A percentile compares a stretch with the other conserved stretches of the same genome.
These are phyloP conservation scores for Alternaria tenuissima DNA, from an alignment of 2,329 filamentous ascomycete genomes.

Conservation along the genomic window DNA sequence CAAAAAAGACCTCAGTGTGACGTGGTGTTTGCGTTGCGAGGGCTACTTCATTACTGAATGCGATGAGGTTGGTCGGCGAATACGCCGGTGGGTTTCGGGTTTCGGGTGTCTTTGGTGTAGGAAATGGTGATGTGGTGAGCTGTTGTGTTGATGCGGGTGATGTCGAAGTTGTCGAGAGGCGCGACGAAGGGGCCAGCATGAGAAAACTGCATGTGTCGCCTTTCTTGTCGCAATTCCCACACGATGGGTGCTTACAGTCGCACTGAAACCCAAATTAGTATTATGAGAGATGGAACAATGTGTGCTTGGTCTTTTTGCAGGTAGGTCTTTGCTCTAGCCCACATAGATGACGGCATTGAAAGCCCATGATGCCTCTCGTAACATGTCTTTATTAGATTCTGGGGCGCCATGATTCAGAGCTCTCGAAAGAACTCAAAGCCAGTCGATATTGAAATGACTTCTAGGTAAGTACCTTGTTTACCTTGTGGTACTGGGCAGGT, in stretches of 20 bases:
- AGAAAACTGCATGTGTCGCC: constrained; percentile 46
- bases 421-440: neutral
- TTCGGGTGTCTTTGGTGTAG: constrained; percentile 7
- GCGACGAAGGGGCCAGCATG: constrained; percentile 41
- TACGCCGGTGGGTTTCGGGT: neutral
- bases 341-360: neutral
- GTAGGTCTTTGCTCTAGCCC: neutral
- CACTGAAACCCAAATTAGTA: constrained; percentile 38
- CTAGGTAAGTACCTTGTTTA: neutral
- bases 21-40: constrained; percentile 17
- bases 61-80: constrained; percentile 9
- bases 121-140: constrained; percentile 6
- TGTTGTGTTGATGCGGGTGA: constrained; percentile 16
- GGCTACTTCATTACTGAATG: constrained; percentile 16
- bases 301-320: neutral
- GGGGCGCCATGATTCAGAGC: neutral
- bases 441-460: neutral
- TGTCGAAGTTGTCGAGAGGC: constrained; percentile 28
- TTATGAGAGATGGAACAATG: neutral
- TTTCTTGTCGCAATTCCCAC: constrained; percentile 45
- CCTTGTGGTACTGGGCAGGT: neutral
- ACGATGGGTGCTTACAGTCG: constrained; percentile 44
- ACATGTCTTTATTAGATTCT: neutral
- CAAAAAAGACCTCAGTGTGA: constrained; percentile 19
- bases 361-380: neutral